These are phyloP conservation scores for Kitagawia praeruptora DNA, from an alignment of 129 eudicot genomes.

Conservation along the genomic window DNA sequence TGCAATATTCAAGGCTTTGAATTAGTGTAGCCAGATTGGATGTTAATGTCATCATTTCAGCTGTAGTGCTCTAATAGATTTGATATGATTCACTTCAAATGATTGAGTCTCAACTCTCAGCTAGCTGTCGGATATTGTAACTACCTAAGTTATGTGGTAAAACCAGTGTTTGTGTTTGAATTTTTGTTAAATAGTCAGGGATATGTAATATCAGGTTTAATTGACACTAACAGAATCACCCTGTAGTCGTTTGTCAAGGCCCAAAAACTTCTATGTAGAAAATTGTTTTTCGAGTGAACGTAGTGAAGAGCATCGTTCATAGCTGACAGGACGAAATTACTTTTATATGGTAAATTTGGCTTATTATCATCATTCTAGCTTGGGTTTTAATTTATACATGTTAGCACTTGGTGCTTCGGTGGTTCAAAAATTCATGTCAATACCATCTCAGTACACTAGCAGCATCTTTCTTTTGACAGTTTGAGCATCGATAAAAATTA, in stretches of 20 bases:
- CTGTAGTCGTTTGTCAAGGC: not conserved
- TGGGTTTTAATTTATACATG: not conserved
- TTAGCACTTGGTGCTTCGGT: not conserved
- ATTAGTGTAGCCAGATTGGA: too few species aligned
- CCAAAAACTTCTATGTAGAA: too few species aligned
- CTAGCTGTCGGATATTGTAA: too few species aligned
- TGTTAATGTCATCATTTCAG: too few species aligned
- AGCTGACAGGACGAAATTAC: not conserved
- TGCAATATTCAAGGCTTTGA: too few species aligned
- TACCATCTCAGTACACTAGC: not conserved
- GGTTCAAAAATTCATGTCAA: not conserved
- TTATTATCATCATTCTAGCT: not conserved
- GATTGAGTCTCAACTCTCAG: too few species aligned
- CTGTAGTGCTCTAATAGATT: too few species aligned
- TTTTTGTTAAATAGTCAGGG: not conserved
- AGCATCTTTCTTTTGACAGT: not conserved
- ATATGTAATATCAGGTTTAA: not conserved
- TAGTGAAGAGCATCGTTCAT: not conserved
- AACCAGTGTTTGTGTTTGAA: not conserved
- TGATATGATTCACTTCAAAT: too few species aligned
- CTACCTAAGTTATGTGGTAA: too few species aligned
- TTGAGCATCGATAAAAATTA: not conserved
- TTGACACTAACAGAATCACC: not conserved
- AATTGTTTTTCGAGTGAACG: too few species aligned
- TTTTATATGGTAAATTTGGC: not conserved